Evolutionary conservation across 768 basidiomycete species (phyloP).

Genomic region (Amanita subjunquillea): DNA sequence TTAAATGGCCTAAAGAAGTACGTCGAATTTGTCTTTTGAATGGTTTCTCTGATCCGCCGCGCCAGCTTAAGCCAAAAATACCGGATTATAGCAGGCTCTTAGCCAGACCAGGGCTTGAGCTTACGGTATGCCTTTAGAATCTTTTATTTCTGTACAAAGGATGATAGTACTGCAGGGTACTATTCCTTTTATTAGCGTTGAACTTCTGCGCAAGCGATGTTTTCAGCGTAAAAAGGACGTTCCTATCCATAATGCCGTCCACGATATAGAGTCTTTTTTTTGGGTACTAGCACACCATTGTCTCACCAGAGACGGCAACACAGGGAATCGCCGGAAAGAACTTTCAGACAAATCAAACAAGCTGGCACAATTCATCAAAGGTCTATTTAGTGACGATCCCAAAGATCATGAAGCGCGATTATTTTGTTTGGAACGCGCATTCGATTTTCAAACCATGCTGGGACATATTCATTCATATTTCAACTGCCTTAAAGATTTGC

Average conservation of each 20-base stretch:
- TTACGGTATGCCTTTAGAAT: neutral
- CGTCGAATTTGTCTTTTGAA: neutral
- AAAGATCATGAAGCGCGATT: no score
- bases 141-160: neutral
- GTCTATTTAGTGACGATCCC: neutral
- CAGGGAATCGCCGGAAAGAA: neutral
- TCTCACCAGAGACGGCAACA: constrained; percentile 11
- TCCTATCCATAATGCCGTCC: constrained; percentile 5
- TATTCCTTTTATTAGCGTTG: neutral
- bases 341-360: neutral
- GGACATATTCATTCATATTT: neutral
- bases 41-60: neutral
- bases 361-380: neutral
- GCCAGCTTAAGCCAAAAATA: neutral
- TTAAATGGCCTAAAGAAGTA: neutral
- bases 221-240: rapidly evolving
- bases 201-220: neutral
- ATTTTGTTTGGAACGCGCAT: no score
- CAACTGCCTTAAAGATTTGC: neutral
- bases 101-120: no score
- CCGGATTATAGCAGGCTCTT: no score
- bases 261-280: constrained; percentile 14
- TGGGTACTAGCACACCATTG: constrained; percentile 13
- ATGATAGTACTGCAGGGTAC: neutral
- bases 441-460: neutral